Conservation (phyloP, 2,329 filamentous ascomycete genomes). For the Fusarium staphyleae region DNA sequence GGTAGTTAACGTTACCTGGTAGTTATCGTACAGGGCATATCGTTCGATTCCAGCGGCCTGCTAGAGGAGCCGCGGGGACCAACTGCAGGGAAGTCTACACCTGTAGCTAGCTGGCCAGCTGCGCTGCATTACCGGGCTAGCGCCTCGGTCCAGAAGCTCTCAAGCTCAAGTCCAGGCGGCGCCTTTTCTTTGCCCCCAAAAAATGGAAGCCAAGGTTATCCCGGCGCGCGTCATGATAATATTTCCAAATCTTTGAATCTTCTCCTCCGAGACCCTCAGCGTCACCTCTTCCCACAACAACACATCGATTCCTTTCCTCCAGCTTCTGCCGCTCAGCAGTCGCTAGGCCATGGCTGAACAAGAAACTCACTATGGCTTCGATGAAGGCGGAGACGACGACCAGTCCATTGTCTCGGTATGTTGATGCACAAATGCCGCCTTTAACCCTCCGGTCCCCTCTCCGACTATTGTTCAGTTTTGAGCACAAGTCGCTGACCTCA, state of each 20-base stretch:
- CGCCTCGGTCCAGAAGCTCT: conserved; percentile 33
- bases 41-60: conserved; percentile 17
- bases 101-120: conserved; percentile 2
- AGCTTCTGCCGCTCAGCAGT: conserved; percentile 39
- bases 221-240: conserved; percentile 42
- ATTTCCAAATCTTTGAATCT: conserved; percentile 37
- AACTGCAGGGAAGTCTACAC: conserved; percentile 31
- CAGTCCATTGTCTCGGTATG: conserved; percentile 55
- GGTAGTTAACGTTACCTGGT: no score
- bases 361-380: conserved; percentile 56
- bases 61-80: conserved; percentile 23
- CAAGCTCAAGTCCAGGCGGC: conserved; percentile 17
- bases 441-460: background rate
- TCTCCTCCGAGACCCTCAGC: conserved; percentile 20
- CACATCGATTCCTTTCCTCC: conserved; percentile 29
- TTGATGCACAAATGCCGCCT: conserved; percentile 29
- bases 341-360: conserved; percentile 51
- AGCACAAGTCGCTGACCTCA: conserved; percentile 28
- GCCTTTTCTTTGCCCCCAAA: conserved; percentile 27
- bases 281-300: conserved; percentile 16
- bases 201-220: conserved; percentile 35
- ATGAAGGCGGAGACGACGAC: conserved; percentile 55
- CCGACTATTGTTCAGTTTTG: conserved; percentile 25
- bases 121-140: conserved; percentile 27
- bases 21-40: conserved; percentile 26